Percentiles rank a stretch among this genome's conserved stretches.
These are phyloP conservation scores for Sarcomyxa edulis DNA, from an alignment of 768 basidiomycete species.

Conservation along the genomic window DNA sequence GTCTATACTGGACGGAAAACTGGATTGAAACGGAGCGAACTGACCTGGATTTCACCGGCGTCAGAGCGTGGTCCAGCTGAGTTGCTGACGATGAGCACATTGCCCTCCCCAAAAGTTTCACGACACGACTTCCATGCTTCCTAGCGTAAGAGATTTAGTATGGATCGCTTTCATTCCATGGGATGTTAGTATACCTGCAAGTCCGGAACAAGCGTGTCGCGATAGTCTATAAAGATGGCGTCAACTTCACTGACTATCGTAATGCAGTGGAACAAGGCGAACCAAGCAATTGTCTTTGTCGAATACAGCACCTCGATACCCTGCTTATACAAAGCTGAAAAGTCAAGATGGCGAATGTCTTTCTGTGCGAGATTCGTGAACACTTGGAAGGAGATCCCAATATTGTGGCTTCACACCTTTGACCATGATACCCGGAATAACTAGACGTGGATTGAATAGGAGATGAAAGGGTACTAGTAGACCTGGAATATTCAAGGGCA, in stretches of 20 bases:
- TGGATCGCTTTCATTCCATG: too few species aligned
- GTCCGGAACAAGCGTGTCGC: conserved; percentile 73
- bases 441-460: conserved; percentile 57
- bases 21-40: too few species aligned
- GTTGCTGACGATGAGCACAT: conserved; percentile 91
- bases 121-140: conserved; percentile 73
- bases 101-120: conserved; percentile 65
- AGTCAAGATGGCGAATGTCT: conserved; percentile 87
- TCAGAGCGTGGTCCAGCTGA: conserved; percentile 84
- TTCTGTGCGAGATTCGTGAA: conserved; percentile 34
- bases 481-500: conserved; percentile 76
- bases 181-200: conserved; percentile 58
- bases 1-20: too few species aligned
- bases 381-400: not conserved
- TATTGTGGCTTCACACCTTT: conserved; percentile 43
- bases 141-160: too few species aligned
- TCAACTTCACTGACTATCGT: too few species aligned
- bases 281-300: conserved; percentile 99
- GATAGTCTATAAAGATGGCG: conserved; percentile 55
- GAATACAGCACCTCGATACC: conserved; percentile 87
- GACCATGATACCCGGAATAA: conserved; percentile 59
- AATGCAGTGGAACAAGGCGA: too few species aligned
- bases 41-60: conserved; percentile 74
- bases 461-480: conserved; percentile 68
- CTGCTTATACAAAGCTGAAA: conserved; percentile 62